These are phyloP conservation scores for Closterium sp. DNA, from an alignment of 139 green algal species.

Conservation along the genomic window DNA sequence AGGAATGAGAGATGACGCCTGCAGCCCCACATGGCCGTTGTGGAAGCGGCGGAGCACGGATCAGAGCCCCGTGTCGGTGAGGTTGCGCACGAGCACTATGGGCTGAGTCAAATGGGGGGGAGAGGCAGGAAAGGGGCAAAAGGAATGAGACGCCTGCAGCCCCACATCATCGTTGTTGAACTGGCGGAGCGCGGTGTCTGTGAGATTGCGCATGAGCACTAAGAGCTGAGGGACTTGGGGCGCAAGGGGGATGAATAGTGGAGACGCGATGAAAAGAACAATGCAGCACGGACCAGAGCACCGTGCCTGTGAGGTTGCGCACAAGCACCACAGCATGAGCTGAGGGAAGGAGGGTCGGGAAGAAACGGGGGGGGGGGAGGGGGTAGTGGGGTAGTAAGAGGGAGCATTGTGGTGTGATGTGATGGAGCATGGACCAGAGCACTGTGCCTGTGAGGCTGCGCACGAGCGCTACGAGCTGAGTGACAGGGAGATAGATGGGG, in stretches of 20 bases:
- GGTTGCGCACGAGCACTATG: constrained; percentile 2
- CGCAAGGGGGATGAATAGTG: too few relatives aligned
- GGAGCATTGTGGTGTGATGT: background rate
- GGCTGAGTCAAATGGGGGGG: too few relatives aligned
- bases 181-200: constrained; percentile 7
- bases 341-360: background rate
- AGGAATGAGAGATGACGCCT: background rate
- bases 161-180: constrained; percentile 25
- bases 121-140: background rate
- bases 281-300: constrained; percentile 16
- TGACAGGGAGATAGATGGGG: too few relatives aligned
- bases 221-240: too few relatives aligned
- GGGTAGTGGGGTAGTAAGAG: too few relatives aligned
- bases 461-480: constrained; percentile 18
- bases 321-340: background rate
- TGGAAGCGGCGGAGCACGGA: constrained; percentile 23
- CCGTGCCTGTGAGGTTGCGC: background rate
- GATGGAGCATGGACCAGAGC: background rate
- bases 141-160: background rate
- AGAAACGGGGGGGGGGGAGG: background rate
- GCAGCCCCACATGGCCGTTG: constrained; percentile 9
- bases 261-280: background rate
- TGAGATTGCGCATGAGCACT: background rate
- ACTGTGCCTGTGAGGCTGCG: background rate
- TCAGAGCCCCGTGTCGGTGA: background rate